These are phyloP conservation scores for Candida hungchunana DNA, from an alignment of 805 yeast species.

Conservation along the genomic window DNA sequence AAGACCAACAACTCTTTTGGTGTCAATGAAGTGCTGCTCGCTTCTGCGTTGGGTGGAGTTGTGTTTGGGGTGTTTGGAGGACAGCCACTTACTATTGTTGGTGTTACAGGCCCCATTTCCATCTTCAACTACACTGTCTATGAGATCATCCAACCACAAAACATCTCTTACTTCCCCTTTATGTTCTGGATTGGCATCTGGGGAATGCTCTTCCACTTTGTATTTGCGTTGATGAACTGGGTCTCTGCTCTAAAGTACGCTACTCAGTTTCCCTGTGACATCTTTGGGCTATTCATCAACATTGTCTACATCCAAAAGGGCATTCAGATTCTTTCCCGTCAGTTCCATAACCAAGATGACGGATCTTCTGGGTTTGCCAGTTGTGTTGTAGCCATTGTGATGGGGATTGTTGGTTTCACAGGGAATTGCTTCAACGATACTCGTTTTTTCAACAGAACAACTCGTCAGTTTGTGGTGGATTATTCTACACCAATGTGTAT, in stretches of 20 bases:
- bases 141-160: conserved; percentile 52
- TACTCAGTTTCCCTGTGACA: conserved; percentile 83
- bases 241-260: conserved; percentile 66
- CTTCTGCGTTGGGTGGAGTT: conserved; percentile 85
- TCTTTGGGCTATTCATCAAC: conserved; percentile 88
- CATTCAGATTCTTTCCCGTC: conserved; percentile 70
- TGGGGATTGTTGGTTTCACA: conserved; percentile 73
- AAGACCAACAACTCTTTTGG: conserved; percentile 85
- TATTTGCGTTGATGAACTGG: conserved; percentile 65
- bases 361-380: conserved; percentile 63
- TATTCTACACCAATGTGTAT: conserved; percentile 83
- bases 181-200: conserved; percentile 96
- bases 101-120: conserved; percentile 94
- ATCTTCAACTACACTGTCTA: conserved; percentile 91
- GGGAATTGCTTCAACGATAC: conserved; percentile 49
- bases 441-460: conserved; percentile 51
- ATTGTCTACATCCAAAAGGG: conserved; percentile 89
- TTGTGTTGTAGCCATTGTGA: conserved; percentile 66
- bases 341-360: conserved; percentile 45
- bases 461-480: conserved; percentile 74
- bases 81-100: conserved; percentile 92
- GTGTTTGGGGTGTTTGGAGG: conserved; percentile 84
- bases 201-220: conserved; percentile 78
- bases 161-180: conserved; percentile 59
- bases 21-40: conserved; percentile 79